A percentile compares a stretch with the other conserved stretches of the same genome.
Evolutionary conservation across 805 yeast genomes (phyloP).

Genomic region (Gaillardinia entomophila): DNA sequence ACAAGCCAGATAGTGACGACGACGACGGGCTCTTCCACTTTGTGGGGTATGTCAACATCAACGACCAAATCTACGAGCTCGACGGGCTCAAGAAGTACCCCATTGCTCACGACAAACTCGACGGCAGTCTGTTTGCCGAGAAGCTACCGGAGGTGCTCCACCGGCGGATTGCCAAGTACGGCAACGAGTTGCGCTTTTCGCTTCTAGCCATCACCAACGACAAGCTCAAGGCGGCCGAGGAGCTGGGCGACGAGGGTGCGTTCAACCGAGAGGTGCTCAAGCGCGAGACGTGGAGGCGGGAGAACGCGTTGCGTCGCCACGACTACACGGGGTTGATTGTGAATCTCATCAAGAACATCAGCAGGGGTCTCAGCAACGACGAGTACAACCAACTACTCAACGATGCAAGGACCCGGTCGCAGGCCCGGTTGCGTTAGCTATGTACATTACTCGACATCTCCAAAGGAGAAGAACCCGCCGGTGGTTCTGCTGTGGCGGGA

Average conservation of each 20-base stretch:
- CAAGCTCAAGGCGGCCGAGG: conserved; percentile 31
- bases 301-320: conserved; percentile 48
- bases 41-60: conserved; percentile 44
- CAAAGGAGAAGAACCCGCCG: conserved; percentile 35
- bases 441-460: conserved; percentile 20
- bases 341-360: conserved; percentile 38
- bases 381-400: conserved; percentile 30
- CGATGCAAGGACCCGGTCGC: conserved; percentile 17
- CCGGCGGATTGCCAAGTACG: conserved; percentile 42
- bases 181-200: conserved; percentile 50
- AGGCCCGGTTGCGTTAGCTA: too few species aligned
- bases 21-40: conserved; percentile 56
- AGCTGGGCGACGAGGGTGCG: conserved; percentile 34
- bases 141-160: conserved; percentile 41
- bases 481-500: conserved; percentile 72
- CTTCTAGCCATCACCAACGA: conserved; percentile 50
- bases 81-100: conserved; percentile 59
- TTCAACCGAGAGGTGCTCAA: conserved; percentile 38
- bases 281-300: conserved; percentile 48
- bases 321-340: conserved; percentile 49
- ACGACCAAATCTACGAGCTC: conserved; percentile 49
- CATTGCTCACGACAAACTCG: conserved; percentile 42
- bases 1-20: conserved; percentile 17
- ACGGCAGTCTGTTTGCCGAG: conserved; percentile 29
- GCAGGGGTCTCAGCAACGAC: conserved; percentile 26